These are phyloP conservation scores for Lojkania enalia DNA, from an alignment of 2,329 filamentous ascomycete species.

Conservation along the genomic window DNA sequence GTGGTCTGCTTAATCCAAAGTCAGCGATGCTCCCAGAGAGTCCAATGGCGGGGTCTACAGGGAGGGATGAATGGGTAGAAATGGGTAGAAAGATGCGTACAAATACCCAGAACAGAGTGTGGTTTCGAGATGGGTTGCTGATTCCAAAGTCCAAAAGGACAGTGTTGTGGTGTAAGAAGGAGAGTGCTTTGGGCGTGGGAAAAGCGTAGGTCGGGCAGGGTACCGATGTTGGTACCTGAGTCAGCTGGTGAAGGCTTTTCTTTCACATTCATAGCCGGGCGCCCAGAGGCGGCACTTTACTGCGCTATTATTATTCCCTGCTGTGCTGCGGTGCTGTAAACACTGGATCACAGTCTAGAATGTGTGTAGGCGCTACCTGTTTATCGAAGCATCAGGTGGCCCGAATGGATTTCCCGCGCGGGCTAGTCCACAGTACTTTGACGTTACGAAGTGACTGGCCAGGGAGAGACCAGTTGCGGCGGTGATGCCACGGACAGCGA, in stretches of 20 bases:
- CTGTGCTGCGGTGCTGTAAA: neutral
- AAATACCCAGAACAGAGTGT: conserved; percentile 1
- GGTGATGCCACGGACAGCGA: conserved; percentile 1
- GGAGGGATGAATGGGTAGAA: conserved; percentile 1
- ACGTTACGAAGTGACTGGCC: too few relatives aligned
- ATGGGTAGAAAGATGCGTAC: conserved; percentile 6
- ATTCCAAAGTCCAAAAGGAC: conserved; percentile 14
- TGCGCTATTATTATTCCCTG: neutral
- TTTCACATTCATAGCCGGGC: conserved; percentile 5
- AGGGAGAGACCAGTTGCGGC: neutral
- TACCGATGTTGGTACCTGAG: neutral
- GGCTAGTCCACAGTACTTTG: too few relatives aligned
- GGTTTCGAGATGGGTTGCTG: neutral
- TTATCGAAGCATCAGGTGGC: neutral
- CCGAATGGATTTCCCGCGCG: too few relatives aligned
- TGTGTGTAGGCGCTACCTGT: neutral
- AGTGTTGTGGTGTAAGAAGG: conserved; percentile 7
- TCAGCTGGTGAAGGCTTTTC: conserved; percentile 7
- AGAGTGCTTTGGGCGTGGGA: neutral
- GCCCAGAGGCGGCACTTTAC: conserved; percentile 2
- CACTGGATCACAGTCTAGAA: too few relatives aligned
- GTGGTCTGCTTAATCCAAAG: conserved; percentile 17
- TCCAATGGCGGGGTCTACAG: neutral
- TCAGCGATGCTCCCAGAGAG: conserved; percentile 14
- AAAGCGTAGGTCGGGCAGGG: too few relatives aligned